phyloP scores from a whole-genome alignment of 345 rosid species.

The Combretum micranthum region DNA sequence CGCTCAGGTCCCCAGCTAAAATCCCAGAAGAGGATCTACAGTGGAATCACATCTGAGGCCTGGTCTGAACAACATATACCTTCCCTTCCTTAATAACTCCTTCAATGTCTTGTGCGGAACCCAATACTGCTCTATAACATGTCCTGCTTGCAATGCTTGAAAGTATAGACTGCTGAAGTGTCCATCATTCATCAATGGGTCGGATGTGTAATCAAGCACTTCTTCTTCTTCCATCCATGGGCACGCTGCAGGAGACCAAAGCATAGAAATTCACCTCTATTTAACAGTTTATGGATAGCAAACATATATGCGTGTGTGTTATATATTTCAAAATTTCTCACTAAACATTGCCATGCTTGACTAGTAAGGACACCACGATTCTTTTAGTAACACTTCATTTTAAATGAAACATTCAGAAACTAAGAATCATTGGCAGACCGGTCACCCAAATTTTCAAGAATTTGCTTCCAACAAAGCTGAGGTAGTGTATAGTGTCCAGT shows the following conservation, averaged over 20 bases:
- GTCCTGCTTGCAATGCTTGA: conserved; percentile 80
- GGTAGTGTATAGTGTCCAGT: no score
- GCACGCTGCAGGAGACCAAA: conserved; percentile 50
- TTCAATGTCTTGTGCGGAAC: conserved; percentile 92
- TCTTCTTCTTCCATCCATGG: conserved; percentile 91
- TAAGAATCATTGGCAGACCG: no score
- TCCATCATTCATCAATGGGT: conserved; percentile 54
- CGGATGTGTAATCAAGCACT: conserved; percentile 71
- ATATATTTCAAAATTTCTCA: not conserved
- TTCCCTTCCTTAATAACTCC: conserved; percentile 87
- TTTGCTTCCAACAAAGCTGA: no score
- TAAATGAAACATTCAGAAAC: not conserved
- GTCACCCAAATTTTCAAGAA: no score
- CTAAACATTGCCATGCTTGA: no score
- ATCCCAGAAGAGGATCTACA: not conserved
- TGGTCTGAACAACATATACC: conserved; percentile 85
- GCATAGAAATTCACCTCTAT: no score
- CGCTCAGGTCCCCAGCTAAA: not conserved
- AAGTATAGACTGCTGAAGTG: conserved; percentile 57
- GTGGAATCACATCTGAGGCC: conserved; percentile 77
- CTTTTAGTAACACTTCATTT: not conserved
- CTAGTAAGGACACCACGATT: not conserved
- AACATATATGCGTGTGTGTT: not conserved
- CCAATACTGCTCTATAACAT: conserved; percentile 72
- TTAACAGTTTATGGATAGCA: not conserved